These are phyloP conservation scores for Aspergillus oerlinghausenensis DNA, from an alignment of 2,329 filamentous ascomycete genomes.

Conservation along the genomic window DNA sequence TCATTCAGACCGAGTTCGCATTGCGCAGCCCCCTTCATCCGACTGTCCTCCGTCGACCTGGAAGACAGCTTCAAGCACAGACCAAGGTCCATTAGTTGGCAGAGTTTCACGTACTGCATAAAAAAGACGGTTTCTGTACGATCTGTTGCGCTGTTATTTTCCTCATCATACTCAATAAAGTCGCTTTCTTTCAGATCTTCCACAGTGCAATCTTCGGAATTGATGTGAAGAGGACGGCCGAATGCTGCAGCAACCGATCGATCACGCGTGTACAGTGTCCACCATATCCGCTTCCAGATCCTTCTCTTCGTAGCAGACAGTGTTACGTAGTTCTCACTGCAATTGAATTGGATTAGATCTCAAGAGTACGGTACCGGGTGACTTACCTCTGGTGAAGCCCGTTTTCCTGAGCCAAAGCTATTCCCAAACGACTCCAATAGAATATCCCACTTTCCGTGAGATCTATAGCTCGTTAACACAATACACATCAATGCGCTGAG, in stretches of 20 bases:
- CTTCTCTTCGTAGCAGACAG: slow-evolving; percentile 1
- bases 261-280: slow-evolving; percentile 13
- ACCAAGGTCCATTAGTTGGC: slow-evolving; percentile 13
- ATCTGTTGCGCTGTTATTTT: not conserved
- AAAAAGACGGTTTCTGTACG: slow-evolving; percentile 4
- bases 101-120: slow-evolving; percentile 11
- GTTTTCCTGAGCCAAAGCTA: slow-evolving; percentile 9
- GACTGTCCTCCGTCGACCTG: slow-evolving; percentile 3
- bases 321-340: slow-evolving; percentile 6
- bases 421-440: slow-evolving; percentile 14
- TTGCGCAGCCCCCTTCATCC: slow-evolving; percentile 5
- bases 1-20: slow-evolving; percentile 12
- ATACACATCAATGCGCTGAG: not conserved
- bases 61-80: slow-evolving; percentile 8
- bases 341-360: not conserved
- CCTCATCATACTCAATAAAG: slow-evolving; percentile 7
- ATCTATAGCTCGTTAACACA: slow-evolving; percentile 5
- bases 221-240: slow-evolving; percentile 12
- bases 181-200: slow-evolving; percentile 5
- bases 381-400: slow-evolving; percentile 7
- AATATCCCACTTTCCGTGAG: slow-evolving; percentile 13
- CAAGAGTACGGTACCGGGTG: not conserved
- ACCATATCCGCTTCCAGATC: slow-evolving; percentile 13
- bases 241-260: slow-evolving; percentile 14
- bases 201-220: slow-evolving; percentile 7